These are phyloP conservation scores for Ustilago nuda DNA, from an alignment of 1,284 basidiomycete species.

Conservation along the genomic window DNA sequence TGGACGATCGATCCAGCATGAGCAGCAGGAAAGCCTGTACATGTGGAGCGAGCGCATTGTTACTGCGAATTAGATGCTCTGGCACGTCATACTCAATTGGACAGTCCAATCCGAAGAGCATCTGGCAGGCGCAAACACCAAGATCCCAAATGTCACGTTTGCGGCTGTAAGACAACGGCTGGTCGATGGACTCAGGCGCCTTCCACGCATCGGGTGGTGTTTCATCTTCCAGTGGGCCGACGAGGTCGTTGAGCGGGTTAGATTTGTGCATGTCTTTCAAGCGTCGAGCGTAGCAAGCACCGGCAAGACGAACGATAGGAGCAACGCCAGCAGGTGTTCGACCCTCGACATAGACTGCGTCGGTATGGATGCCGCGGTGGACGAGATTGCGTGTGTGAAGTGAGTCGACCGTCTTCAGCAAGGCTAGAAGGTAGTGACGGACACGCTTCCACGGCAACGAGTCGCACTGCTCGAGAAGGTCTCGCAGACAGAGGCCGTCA, in stretches of 20 bases:
- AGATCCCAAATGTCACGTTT: constrained; percentile 68
- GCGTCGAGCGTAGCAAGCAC: constrained; percentile 53
- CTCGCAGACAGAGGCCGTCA: constrained; percentile 35
- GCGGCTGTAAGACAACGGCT: constrained; percentile 57
- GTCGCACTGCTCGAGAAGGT: constrained; percentile 56
- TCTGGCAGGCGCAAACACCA: constrained; percentile 62
- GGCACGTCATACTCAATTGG: constrained; percentile 46
- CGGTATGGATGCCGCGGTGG: constrained; percentile 56
- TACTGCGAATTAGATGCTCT: constrained; percentile 43
- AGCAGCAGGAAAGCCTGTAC: constrained; percentile 47
- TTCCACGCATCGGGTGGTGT: constrained; percentile 55
- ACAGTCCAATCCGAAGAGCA: constrained; percentile 64
- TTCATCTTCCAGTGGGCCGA: constrained; percentile 23
- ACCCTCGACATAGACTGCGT: constrained; percentile 44
- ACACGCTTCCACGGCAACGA: constrained; percentile 58
- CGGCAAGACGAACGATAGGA: constrained; percentile 34
- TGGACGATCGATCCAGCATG: constrained; percentile 59
- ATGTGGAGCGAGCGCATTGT: constrained; percentile 32
- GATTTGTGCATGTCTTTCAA: constrained; percentile 62
- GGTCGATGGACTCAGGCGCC: constrained; percentile 60
- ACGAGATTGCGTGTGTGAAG: constrained; percentile 60
- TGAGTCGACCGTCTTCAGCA: constrained; percentile 59
- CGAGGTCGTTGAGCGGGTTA: constrained; percentile 55
- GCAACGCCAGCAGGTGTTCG: constrained; percentile 15
- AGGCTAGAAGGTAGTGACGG: constrained; percentile 41